These are phyloP conservation scores for Biscutella laevigata DNA, from an alignment of 441 rosid species.

Conservation along the genomic window DNA sequence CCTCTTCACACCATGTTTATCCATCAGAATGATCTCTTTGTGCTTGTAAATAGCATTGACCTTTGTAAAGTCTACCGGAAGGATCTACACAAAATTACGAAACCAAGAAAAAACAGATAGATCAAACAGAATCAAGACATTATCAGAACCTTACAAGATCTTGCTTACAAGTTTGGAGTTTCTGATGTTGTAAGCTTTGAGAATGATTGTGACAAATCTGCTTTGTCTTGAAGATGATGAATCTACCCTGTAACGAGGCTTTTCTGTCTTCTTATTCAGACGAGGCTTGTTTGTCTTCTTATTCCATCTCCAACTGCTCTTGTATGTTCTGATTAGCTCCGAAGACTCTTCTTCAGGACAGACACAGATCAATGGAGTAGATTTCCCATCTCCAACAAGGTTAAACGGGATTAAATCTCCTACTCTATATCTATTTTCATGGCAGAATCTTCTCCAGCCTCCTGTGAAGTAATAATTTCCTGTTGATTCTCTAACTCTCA, in stretches of 20 bases:
- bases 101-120: not conserved
- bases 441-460: constrained; percentile 19
- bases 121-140: not conserved
- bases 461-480: constrained; percentile 3
- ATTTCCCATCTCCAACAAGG: constrained; percentile 14
- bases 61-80: not conserved
- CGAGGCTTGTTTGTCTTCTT: too few relatives aligned
- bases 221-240: constrained; percentile 12
- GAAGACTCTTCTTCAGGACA: constrained; percentile 15
- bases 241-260: not conserved
- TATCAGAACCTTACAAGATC: not conserved
- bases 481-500: not conserved
- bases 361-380: constrained; percentile 12
- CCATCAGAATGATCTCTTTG: constrained; percentile 1
- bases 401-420: constrained; percentile 19
- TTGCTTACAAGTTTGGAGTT: constrained; percentile 12
- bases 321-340: too few relatives aligned
- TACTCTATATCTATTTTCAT: constrained; percentile 1
- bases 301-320: not conserved
- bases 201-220: constrained; percentile 1
- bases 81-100: constrained; percentile 5
- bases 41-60: not conserved
- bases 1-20: constrained; percentile 11
- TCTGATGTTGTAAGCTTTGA: constrained; percentile 15
- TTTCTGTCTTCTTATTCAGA: too few relatives aligned